These are phyloP conservation scores for Aureobasidium namibiae DNA, from an alignment of 2,329 filamentous ascomycete genomes.

Conservation along the genomic window DNA sequence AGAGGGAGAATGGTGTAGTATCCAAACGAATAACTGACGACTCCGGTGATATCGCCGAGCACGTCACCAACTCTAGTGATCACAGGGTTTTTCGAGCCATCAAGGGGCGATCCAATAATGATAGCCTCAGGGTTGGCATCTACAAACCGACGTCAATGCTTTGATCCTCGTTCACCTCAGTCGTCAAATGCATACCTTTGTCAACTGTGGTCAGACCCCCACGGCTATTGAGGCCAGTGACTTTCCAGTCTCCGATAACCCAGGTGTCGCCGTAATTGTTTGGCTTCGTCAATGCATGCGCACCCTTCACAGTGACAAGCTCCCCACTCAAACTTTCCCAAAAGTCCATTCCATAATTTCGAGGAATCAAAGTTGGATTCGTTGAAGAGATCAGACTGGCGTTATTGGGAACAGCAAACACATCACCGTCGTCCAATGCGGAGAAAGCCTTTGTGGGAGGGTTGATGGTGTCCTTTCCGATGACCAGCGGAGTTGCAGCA, in stretches of 20 bases:
- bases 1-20: conserved; percentile 62
- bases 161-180: neutral
- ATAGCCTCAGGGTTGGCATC: conserved; percentile 66
- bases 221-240: conserved; percentile 53
- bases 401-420: conserved; percentile 59
- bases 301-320: conserved; percentile 54
- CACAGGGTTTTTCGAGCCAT: conserved; percentile 53
- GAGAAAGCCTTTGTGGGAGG: conserved; percentile 57
- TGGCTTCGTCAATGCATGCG: conserved; percentile 51
- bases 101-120: conserved; percentile 55
- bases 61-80: conserved; percentile 57
- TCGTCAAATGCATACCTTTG: conserved; percentile 15
- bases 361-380: conserved; percentile 55
- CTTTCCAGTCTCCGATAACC: conserved; percentile 57
- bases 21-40: conserved; percentile 57
- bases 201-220: conserved; percentile 57
- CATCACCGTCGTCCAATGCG: conserved; percentile 54
- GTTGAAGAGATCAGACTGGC: conserved; percentile 46
- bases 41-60: conserved; percentile 59
- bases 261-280: conserved; percentile 61
- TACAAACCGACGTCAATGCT: conserved; percentile 17
- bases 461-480: conserved; percentile 48
- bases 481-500: conserved; percentile 48
- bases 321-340: conserved; percentile 64
- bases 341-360: conserved; percentile 60